Evolutionary conservation across 1,139 yeast genomes (phyloP), one percentile per base, ranked within the genome.

Genomic region (Arxiozyma slooffiae): DNA sequence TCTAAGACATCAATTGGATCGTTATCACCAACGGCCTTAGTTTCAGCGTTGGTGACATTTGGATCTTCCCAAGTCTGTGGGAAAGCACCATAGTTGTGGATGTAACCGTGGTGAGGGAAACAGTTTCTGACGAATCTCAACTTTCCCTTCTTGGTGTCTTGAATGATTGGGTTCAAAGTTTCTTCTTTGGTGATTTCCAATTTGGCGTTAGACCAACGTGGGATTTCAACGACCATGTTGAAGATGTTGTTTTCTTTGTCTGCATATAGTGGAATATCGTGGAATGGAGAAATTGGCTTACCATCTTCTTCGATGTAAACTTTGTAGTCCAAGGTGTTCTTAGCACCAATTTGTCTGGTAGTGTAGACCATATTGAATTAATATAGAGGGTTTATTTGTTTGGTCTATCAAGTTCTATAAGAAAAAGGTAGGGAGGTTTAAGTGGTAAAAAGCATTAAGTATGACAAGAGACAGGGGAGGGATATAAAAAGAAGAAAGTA

Each of bases 1-100:
- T 88, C 96, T 66, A 94, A 83, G 40, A 86, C 95, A 64, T 88
- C 96, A 62, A 88, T 74, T 44, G 96, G 96, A 73, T 88, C 96
- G 67, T 86, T 83, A 69, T 88, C 96, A 61, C 96, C 96, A 58
- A 69, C 79, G 53, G 89, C 87, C 63, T 82, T 82, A 54, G 94
- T 83, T 67, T 83, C 92, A 56, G 86, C 83, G 71, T 83, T 85
- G 44, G 66, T 67, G 55, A 63, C 68, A 59, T 79, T 80, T 52
- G 94, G 94, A 63, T 88, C 95, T 71, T 88, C 96, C 96, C 96
- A 88, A 36, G 96, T 88, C 71, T 87, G 96, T 50, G 96, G 95
- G 74, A 88, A 80, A 34, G 96, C 95, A 62, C 96, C 96, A 66
- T 88, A 88, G 74, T 87, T 88, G 73, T 85, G 95, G 58, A 90